Base-by-base conservation (phyloP, 2,329 filamentous ascomycete genomes). In the Diaporthe caulivora region DNA sequence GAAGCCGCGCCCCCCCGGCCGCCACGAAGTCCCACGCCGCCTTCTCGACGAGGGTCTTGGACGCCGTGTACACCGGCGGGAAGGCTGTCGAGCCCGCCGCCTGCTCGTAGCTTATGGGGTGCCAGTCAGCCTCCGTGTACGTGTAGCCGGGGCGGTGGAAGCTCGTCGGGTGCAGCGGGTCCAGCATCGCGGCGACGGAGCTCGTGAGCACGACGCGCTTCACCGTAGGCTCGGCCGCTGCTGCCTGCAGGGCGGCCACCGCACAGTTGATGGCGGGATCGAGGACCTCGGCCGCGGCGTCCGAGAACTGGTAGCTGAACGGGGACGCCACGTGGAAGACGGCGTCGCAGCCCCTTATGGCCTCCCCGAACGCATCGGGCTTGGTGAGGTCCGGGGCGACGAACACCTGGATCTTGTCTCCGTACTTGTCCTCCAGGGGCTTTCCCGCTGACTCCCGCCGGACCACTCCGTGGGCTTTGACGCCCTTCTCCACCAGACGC, bases 11-110 rank as follows among this genome's bases (percentile, higher is more conserved):
- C 24, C 11, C 11, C 54, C 15, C 54, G 5, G 54, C 54, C 54
- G 31, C 21, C 54, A 57, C 17, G 31, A 57, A 57, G 54, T 57
- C 54, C 54, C 54, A 57, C 18, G 54, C 54, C 31, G 54, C 54
- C 54, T 40, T 57, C 54, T 57, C 54, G 5, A 31, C 54, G 31
- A 57, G 54, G 5, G 54, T 31, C 31, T 57, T 57, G 3, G 54
- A 57, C 6, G 54, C 54, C 31, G 54, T 57, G 31, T 57, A 57
- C 31, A 40, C 54, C 2, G 54, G 54, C 54, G 54, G 54, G 54
- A 57, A 57, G 31, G 54, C 54, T 8, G 54, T 40, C 31, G 40
- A 10, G 10, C 21, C 11, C 4, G 54, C 54, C 2, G 54, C 54
- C 21, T 24, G 31, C 3, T 9, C 31, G 54, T 57, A 57, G 31